Conservation (phyloP, 306 rosid species). For the Casuarina equisetifolia region DNA sequence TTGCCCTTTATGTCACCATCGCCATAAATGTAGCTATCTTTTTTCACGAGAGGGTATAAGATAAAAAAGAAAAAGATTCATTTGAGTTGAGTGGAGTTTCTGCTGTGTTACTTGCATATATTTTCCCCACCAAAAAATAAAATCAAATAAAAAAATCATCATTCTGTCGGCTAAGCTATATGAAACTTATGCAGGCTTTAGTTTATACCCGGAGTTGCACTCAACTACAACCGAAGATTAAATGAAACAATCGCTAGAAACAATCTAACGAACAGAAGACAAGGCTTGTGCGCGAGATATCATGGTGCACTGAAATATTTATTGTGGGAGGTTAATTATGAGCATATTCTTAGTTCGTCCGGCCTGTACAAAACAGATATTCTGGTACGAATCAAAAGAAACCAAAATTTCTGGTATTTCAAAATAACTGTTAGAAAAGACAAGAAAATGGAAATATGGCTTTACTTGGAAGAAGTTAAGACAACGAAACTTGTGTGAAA, state of each 20-base stretch:
- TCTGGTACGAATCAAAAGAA: background rate
- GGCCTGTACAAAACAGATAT: background rate
- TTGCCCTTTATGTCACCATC: background rate
- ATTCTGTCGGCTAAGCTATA: no score
- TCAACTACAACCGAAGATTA: no score
- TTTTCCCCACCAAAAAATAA: background rate
- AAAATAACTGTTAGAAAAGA: background rate
- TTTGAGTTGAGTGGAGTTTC: background rate
- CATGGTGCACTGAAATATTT: background rate
- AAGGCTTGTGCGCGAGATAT: background rate
- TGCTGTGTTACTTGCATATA: background rate
- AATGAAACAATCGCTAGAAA: background rate
- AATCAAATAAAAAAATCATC: no score
- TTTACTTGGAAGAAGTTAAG: background rate
- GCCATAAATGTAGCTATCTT: conserved; percentile 13
- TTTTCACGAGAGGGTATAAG: background rate
- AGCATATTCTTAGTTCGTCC: background rate
- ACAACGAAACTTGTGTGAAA: background rate
- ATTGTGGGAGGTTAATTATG: background rate
- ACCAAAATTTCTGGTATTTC: background rate
- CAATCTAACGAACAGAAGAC: background rate
- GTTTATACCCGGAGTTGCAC: no score
- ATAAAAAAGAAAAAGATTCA: background rate
- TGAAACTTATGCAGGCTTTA: no score
- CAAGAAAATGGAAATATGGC: background rate